A percentile compares a stretch with the other conserved stretches of the same genome.
Conservation (phyloP, 2,329 filamentous ascomycete genomes). For the Sclerotinia spermophila region DNA sequence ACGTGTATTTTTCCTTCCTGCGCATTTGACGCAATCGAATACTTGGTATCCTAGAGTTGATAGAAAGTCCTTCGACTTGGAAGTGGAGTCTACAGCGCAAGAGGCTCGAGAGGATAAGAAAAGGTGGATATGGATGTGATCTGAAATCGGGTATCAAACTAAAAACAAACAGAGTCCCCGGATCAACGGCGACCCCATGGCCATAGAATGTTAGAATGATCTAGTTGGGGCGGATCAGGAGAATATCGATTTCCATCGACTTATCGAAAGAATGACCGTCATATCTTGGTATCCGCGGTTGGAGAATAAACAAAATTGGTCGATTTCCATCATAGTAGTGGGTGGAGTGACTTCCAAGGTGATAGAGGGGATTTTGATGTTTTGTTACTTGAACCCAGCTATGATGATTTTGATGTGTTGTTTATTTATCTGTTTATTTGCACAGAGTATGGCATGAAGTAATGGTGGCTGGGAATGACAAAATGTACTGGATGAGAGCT, state of each 20-base stretch:
- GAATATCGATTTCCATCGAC: background rate
- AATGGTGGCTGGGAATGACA: background rate
- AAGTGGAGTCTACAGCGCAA: conserved; percentile 4
- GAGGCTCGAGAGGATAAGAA: background rate
- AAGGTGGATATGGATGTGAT: background rate
- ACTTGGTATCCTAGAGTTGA: conserved; percentile 2
- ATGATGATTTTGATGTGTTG: background rate
- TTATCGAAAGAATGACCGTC: background rate
- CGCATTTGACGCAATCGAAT: conserved; percentile 13
- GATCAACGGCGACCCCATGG: background rate
- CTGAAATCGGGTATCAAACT: background rate
- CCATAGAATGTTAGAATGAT: background rate
- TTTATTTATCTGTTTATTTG: background rate
- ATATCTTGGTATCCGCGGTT: conserved; percentile 5
- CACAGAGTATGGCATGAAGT: background rate
- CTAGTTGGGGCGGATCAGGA: conserved; percentile 6
- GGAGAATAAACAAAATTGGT: conserved; percentile 2
- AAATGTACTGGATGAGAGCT: conserved; percentile 11
- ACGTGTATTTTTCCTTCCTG: background rate
- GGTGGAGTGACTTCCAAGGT: background rate
- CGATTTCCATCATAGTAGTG: background rate
- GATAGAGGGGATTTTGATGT: background rate
- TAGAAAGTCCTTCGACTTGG: conserved; percentile 1
- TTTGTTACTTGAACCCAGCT: background rate
- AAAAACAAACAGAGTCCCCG: background rate